A percentile compares a stretch with the other conserved stretches of the same genome.
phyloP scores from a whole-genome alignment of 2,329 filamentous ascomycete species.

The Hirsutella thompsonii region DNA sequence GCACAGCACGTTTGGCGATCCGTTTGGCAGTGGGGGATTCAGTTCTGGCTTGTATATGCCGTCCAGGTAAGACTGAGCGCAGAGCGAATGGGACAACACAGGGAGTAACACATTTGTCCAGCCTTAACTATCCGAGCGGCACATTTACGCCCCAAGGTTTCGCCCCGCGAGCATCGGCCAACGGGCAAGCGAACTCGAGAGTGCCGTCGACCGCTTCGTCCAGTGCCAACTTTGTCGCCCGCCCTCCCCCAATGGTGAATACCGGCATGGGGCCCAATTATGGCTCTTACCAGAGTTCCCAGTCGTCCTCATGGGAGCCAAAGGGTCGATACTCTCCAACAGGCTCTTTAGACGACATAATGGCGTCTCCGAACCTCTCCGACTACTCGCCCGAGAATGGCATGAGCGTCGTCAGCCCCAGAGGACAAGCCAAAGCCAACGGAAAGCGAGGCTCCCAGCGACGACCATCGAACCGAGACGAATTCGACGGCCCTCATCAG shows the following conservation, averaged over 20 bases:
- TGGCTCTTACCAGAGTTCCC: constrained; percentile 26
- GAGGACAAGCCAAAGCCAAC: constrained; percentile 29
- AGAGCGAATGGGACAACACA: constrained; percentile 8
- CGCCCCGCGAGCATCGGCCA: constrained; percentile 8
- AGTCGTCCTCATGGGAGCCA: constrained; percentile 18
- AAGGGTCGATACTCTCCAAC: constrained; percentile 41
- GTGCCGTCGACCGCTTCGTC: constrained; percentile 25
- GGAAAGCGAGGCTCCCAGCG: constrained; percentile 45
- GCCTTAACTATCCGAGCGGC: constrained; percentile 27
- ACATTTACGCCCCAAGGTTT: constrained; percentile 15
- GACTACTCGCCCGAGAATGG: constrained; percentile 46
- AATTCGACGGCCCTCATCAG: constrained; percentile 81
- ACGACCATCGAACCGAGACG: constrained; percentile 69
- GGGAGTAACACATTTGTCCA: constrained; percentile 23
- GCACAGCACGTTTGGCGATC: constrained; percentile 17
- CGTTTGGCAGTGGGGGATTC: constrained; percentile 18
- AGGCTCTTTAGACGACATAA: constrained; percentile 45
- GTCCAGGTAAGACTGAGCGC: constrained; percentile 21
- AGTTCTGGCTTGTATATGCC: constrained; percentile 23
- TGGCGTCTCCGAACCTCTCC: constrained; percentile 44
- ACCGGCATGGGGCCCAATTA: constrained; percentile 15
- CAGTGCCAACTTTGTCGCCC: constrained; percentile 27
- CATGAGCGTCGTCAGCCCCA: constrained; percentile 23
- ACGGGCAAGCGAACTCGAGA: constrained; percentile 22
- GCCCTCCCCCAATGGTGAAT: constrained; percentile 26